A percentile compares a stretch with the other conserved stretches of the same genome.
Conservation (phyloP, 371 early-diverging fungal genomes). For the Zychaea mexicana region DNA sequence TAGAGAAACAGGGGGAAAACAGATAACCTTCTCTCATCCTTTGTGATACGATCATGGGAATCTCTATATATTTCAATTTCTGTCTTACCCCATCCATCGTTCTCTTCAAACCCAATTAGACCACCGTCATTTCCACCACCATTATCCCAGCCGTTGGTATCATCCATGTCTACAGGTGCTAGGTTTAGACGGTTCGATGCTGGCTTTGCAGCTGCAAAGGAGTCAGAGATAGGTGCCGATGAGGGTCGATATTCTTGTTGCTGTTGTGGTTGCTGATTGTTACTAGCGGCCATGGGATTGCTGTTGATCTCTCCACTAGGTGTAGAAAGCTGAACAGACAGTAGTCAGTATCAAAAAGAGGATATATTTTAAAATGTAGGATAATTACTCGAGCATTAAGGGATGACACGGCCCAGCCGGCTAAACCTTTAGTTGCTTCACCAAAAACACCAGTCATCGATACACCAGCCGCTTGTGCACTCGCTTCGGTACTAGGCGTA, state of each 20-base stretch:
- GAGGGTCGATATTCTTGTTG: conserved; percentile 3
- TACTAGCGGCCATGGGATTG: not conserved
- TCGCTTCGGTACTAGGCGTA: conserved; percentile 7
- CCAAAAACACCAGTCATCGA: conserved; percentile 43
- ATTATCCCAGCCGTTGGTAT: conserved; percentile 40
- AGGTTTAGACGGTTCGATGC: not conserved
- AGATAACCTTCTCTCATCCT: not conserved
- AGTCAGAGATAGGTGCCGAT: conserved; percentile 1
- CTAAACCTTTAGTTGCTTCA: conserved; percentile 50
- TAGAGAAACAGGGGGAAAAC: not conserved
- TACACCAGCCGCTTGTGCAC: conserved; percentile 23
- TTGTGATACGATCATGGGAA: not conserved
- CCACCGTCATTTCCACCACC: conserved; percentile 33
- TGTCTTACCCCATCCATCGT: conserved; percentile 46
- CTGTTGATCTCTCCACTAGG: conserved; percentile 43
- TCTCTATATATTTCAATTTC: not conserved
- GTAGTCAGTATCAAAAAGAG: too few relatives aligned
- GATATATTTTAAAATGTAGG: not conserved
- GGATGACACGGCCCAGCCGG: conserved; percentile 55
- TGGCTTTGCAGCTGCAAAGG: not conserved
- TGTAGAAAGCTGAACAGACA: conserved; percentile 24
- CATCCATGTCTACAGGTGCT: not conserved
- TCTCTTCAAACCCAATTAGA: conserved; percentile 31
- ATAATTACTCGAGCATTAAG: conserved; percentile 40
- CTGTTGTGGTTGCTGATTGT: conserved; percentile 7